Conservation (phyloP, 2,329 filamentous ascomycete genomes). For the Hysterium pulicare region DNA sequence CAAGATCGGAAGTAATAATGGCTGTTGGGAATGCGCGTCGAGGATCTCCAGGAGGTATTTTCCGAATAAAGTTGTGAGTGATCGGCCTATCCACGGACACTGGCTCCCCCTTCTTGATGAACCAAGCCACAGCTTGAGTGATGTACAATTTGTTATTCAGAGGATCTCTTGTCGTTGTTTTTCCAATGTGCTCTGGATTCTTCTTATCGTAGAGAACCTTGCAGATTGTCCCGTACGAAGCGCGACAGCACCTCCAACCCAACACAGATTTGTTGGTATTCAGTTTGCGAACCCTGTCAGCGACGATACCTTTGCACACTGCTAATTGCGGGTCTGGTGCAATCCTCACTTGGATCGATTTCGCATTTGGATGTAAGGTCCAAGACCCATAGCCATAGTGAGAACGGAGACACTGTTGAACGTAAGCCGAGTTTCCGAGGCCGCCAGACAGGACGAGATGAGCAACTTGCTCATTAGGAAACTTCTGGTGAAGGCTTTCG, state of each 20-base stretch:
- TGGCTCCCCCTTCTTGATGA: slow-evolving; percentile 35
- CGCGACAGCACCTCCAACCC: slow-evolving; percentile 36
- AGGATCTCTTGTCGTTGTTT: slow-evolving; percentile 22
- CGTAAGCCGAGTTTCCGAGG: slow-evolving; percentile 42
- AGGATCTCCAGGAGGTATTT: slow-evolving; percentile 29
- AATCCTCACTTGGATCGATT: slow-evolving; percentile 27
- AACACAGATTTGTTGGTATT: slow-evolving; percentile 44
- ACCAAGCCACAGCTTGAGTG: slow-evolving; percentile 36
- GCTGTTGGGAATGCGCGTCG: slow-evolving; percentile 29
- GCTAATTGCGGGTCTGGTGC: slow-evolving; percentile 53
- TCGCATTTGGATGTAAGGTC: slow-evolving; percentile 19
- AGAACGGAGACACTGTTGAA: slow-evolving; percentile 33
- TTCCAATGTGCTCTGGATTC: slow-evolving; percentile 28
- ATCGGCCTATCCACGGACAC: slow-evolving; percentile 32
- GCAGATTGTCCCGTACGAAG: slow-evolving; percentile 37
- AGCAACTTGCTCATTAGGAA: slow-evolving; percentile 25
- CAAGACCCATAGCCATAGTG: slow-evolving; percentile 26
- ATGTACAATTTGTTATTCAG: slow-evolving; percentile 36
- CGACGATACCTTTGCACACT: slow-evolving; percentile 53
- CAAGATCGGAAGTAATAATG: slow-evolving; percentile 27
- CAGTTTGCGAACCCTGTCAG: slow-evolving; percentile 50
- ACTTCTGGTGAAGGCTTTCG: slow-evolving; percentile 23
- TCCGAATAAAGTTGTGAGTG: slow-evolving; percentile 32
- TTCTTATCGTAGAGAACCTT: slow-evolving; percentile 35
- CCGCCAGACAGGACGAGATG: slow-evolving; percentile 44